Evolutionary conservation across 305 asterid species (phyloP), one percentile per base, ranked within the genome.

Genomic region (Euphrasia arctica): DNA sequence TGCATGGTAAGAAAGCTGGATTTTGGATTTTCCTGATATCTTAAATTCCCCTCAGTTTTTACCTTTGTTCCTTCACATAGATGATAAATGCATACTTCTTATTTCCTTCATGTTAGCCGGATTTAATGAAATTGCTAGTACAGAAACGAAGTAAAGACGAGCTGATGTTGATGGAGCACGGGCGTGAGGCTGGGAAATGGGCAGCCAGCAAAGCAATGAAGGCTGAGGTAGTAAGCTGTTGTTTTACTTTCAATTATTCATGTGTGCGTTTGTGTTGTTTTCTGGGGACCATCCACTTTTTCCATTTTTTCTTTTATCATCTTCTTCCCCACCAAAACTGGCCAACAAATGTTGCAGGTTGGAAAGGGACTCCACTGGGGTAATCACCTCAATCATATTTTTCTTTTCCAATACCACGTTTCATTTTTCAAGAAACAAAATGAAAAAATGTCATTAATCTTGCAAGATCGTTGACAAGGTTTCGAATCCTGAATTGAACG

Each of bases 311-410:
- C 22, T 5, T 15, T 15, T 14, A 14, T 52, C 12, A 7, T 8
- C 9, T 15, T 52, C 57, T 5, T 52, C 57, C 32, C 32, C 57
- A 52, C 57, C 28, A 52, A 52, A 52, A 27, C 10, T 52, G 57
- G 57, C 57, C 12, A 52, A 15, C 28, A 52, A 22, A 18, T 5
- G 10, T 51, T 18, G 57, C 31, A 14, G 57, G 31, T 51, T 18
- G 9, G 57, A 52, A 52, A 52, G 9, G 4, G 57, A 52, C 57
- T 52, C 10, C 10, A 51, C 57, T 18, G 22, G 22, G 11, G 57
- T 14, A 51, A 15, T 1, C 57, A 18, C 28, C 0, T 7, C 28
- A 5, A 49, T 49, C 55, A 15, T 49, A 13, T 49, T 14, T 45
- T 43, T 43, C 12, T 11, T 43, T 31, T 31, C 34, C 34, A 31